Base-by-base conservation (phyloP, 2,329 filamentous ascomycete species). In the Curvularia sp. region DNA sequence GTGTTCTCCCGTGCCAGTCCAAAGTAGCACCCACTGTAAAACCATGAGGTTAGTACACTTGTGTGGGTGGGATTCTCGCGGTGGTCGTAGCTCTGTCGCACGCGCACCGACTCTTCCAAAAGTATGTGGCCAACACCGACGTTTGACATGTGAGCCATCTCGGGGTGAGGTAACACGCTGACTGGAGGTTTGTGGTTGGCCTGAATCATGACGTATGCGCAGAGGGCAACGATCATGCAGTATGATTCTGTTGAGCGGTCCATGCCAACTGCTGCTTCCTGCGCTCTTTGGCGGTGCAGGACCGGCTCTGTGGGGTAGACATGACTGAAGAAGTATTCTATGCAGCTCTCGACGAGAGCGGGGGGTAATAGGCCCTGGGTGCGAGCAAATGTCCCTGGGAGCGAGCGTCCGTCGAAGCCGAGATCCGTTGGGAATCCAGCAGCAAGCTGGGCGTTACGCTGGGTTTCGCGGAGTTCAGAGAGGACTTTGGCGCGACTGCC, bases 251-350 rank as follows among this genome's bases (percentile, higher is more conserved):
- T 73, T 13, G 80, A 75, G 61, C 76, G 69, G 76, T 83, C 80
- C 70, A 85, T 84, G 63, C 78, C 79, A 46, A 82, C 78, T 46
- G 86, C 78, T 8, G 79, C 79, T 44, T 86, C 84, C 69, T 85
- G 85, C 53, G 82, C 76, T 52, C 76, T 77, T 59, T 78, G 75
- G 39, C 78, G 78, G 63, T 87, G 83, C 7, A 88, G 74, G 4
- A 88, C 80, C 0, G 86, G 86, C 79, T 87, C 86, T 52, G 86
- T 86, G n/a, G 86, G 85, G 63, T 88, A 88, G 53, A 88, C 82
- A 69, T 87, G 81, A 65, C 81, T 78, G 74, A 87, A 86, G 75
- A 85, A 89, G 62, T 85, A 85, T 44, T 88, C 85, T 57, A 88
- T 78, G 69, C 85, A 88, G 53, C 74, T 75, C 43, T 81, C 74